A percentile compares a stretch with the other conserved stretches of the same genome.
These are phyloP conservation scores for Aspergillus eucalypticola DNA, from an alignment of 2,329 filamentous ascomycete species.

Conservation along the genomic window DNA sequence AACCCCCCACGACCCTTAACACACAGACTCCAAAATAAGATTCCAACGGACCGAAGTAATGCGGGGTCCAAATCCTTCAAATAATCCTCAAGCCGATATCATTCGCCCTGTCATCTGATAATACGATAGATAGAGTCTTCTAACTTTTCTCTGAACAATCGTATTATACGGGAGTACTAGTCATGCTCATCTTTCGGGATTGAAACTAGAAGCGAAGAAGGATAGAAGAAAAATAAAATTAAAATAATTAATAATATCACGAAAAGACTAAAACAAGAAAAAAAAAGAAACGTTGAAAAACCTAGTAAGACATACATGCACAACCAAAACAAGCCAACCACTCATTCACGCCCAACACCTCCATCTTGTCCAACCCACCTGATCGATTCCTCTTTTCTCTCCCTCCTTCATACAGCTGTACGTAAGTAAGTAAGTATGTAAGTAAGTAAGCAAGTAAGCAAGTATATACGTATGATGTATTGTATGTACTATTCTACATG, in stretches of 20 bases:
- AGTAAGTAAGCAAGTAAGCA: background rate
- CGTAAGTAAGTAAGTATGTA: background rate
- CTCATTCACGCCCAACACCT: too few species aligned
- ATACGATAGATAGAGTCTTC: background rate
- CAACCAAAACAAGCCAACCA: too few species aligned
- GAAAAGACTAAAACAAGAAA: too few species aligned
- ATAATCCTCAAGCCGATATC: background rate
- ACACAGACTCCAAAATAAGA: slow-evolving; percentile 5
- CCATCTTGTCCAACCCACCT: background rate
- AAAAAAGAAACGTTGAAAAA: background rate
- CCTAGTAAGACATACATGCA: background rate
- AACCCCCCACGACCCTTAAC: background rate
- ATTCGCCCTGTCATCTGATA: background rate
- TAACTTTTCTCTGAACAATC: too few species aligned
- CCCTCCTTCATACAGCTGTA: background rate
- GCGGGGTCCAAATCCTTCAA: background rate
- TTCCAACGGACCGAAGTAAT: background rate
- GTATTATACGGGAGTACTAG: too few species aligned
- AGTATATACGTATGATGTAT: background rate
- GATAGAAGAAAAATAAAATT: too few species aligned
- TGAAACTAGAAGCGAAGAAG: too few species aligned
- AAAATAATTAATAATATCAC: too few species aligned
- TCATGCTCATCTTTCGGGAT: too few species aligned
- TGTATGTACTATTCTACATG: background rate
- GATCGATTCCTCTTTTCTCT: background rate